Evolutionary conservation across 208 protist species (phyloP).

Genomic region (Leishmania tropica): DNA sequence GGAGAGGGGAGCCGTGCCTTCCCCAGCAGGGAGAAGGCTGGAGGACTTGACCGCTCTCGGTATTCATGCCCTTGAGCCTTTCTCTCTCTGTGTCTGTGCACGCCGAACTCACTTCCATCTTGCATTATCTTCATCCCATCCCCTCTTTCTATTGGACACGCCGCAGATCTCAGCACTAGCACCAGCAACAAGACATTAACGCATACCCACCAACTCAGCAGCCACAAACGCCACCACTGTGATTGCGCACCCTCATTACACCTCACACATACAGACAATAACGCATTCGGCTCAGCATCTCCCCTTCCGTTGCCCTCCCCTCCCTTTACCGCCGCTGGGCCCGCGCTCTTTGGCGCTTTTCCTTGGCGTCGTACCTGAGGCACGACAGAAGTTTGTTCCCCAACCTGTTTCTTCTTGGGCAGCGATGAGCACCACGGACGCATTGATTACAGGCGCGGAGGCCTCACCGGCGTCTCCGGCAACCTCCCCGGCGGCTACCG

Average conservation of each 20-base stretch:
- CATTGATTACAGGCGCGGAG: not conserved
- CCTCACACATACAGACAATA: not conserved
- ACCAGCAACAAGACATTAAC: not conserved
- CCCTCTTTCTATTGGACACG: not conserved
- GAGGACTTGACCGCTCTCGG: not conserved
- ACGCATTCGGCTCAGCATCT: not conserved
- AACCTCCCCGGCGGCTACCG: slow-evolving; percentile 6
- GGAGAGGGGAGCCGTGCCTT: not conserved
- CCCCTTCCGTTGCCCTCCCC: not conserved
- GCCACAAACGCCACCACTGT: not conserved
- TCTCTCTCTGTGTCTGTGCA: not conserved
- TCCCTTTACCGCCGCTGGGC: not conserved
- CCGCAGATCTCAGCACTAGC: not conserved
- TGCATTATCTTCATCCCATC: not conserved
- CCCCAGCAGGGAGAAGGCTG: not conserved
- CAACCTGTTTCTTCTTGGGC: not conserved
- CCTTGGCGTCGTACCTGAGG: not conserved
- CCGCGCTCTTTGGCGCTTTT: not conserved
- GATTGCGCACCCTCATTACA: not conserved
- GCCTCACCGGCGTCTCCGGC: not conserved
- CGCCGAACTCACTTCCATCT: not conserved
- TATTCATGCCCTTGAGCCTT: not conserved
- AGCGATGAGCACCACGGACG: slow-evolving; percentile 14
- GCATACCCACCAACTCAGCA: not conserved
- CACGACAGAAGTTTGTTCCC: not conserved